A percentile compares a stretch with the other conserved stretches of the same genome.
These are phyloP conservation scores for Carnegiea gigantea DNA, from an alignment of 179 eudicot genomes.

Conservation along the genomic window DNA sequence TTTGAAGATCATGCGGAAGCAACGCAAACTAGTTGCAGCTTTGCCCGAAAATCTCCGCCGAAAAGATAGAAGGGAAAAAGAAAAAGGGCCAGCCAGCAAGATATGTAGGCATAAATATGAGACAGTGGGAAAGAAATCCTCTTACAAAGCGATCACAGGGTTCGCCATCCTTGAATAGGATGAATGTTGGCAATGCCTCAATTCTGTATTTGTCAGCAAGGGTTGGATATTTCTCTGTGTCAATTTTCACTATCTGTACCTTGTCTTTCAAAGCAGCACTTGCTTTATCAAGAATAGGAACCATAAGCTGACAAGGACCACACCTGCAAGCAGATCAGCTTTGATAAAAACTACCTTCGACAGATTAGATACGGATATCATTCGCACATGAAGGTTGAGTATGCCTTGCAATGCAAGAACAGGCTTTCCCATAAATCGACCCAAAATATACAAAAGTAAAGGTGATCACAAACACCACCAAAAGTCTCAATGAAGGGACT, in stretches of 20 bases:
- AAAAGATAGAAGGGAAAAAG: too few relatives aligned
- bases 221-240: conserved; percentile 84
- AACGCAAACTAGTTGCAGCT: too few relatives aligned
- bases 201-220: conserved; percentile 74
- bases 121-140: conserved; percentile 9
- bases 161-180: conserved; percentile 81
- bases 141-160: conserved; percentile 94
- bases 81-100: too few relatives aligned
- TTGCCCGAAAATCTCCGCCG: too few relatives aligned
- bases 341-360: background rate
- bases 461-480: background rate
- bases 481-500: background rate
- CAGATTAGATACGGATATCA: background rate
- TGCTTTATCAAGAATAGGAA: conserved; percentile 76
- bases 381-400: background rate
- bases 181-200: conserved; percentile 92
- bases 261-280: conserved; percentile 58
- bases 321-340: conserved; percentile 53
- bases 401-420: background rate
- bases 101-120: background rate
- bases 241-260: conserved; percentile 87
- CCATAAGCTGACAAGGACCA: conserved; percentile 98
- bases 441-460: background rate
- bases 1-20: too few relatives aligned
- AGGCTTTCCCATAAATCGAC: background rate